Evolutionary conservation across 768 basidiomycete species (phyloP).

Genomic region (Coprinopsis strossmayeri): DNA sequence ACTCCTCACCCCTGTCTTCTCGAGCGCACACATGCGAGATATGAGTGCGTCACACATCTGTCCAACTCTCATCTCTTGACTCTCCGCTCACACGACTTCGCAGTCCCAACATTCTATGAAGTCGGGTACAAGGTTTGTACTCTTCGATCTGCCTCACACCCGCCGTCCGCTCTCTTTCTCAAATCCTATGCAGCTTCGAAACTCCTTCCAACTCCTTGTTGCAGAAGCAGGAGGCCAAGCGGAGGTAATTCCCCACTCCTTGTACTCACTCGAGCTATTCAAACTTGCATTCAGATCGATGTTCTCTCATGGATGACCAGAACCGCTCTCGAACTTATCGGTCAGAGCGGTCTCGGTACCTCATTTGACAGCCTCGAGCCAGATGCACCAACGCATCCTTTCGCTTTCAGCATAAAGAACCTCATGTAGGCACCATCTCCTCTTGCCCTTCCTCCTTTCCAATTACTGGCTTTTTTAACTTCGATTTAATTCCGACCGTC

Average conservation of each 20-base stretch:
- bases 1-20: slow-evolving; percentile 33
- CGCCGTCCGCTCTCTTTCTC: not conserved
- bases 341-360: slow-evolving; percentile 24
- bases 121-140: slow-evolving; percentile 17
- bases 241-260: slow-evolving; percentile 16
- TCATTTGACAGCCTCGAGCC: slow-evolving; percentile 23
- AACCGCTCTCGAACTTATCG: slow-evolving; percentile 25
- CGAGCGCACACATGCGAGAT: slow-evolving; percentile 26
- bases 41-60: slow-evolving; percentile 13
- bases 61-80: not conserved
- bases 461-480: too few species aligned
- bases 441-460: too few species aligned
- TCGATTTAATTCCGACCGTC: too few species aligned
- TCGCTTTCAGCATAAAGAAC: slow-evolving; percentile 17
- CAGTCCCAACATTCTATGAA: slow-evolving; percentile 24
- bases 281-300: slow-evolving; percentile 9
- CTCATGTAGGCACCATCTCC: slow-evolving; percentile 21
- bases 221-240: slow-evolving; percentile 18
- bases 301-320: slow-evolving; percentile 21
- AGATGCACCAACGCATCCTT: slow-evolving; percentile 18
- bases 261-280: not conserved
- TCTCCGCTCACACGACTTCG: not conserved
- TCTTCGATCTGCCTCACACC: not conserved
- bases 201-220: slow-evolving; percentile 17
- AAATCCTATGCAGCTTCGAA: slow-evolving; percentile 18